A percentile compares a stretch with the other conserved stretches of the same genome.
Conservation (phyloP, 164 flowering plant genomes). For the Piper betle region DNA sequence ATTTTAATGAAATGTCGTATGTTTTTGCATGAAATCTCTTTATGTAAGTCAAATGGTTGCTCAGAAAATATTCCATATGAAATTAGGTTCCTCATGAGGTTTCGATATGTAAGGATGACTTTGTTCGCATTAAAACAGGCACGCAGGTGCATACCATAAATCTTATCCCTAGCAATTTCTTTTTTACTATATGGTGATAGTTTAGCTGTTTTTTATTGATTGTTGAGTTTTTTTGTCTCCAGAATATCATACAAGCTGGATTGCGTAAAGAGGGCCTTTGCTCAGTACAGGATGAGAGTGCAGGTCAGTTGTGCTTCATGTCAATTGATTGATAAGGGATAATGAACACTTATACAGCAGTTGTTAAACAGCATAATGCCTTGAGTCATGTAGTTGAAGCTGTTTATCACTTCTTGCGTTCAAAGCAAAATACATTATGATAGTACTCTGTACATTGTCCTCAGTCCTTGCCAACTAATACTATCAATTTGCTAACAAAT, state of each 20-base stretch:
- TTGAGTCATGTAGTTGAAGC: not conserved
- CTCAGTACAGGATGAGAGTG: conserved; percentile 94
- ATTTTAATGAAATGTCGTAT: not conserved
- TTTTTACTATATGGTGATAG: not conserved
- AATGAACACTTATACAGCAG: too few species aligned
- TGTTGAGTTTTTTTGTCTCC: not conserved
- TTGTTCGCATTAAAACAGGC: conserved; percentile 72
- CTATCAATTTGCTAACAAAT: too few species aligned
- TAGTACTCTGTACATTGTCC: too few species aligned
- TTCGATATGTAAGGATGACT: conserved; percentile 56
- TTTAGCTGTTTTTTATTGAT: not conserved
- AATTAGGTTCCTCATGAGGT: conserved; percentile 65
- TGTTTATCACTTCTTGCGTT: not conserved
- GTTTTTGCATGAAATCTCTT: not conserved
- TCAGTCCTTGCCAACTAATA: too few species aligned
- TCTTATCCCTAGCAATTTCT: not conserved
- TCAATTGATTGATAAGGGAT: too few species aligned
- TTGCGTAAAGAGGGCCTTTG: conserved; percentile 70
- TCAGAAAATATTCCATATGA: conserved; percentile 5
- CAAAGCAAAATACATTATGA: too few species aligned
- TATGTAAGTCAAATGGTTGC: not conserved
- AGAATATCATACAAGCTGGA: conserved; percentile 72
- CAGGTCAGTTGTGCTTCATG: conserved; percentile 36
- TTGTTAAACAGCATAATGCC: too few species aligned
- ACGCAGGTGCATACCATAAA: conserved; percentile 45